These are phyloP conservation scores for Ogataea methanolica DNA, from an alignment of 805 yeast species.

Conservation along the genomic window DNA sequence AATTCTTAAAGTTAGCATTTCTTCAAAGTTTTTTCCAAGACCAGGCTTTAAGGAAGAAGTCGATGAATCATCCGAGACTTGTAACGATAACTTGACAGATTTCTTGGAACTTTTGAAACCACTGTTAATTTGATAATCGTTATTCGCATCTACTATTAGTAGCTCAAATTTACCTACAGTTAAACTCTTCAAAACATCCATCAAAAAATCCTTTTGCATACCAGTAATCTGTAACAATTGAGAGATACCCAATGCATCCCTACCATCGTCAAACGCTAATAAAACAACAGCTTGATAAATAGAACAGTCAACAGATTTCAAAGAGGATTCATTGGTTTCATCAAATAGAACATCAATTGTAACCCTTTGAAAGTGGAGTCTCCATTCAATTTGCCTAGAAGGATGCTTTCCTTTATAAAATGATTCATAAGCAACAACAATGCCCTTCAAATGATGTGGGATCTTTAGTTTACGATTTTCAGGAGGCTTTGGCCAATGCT, in stretches of 20 bases:
- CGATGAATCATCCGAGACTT: slow-evolving; percentile 3
- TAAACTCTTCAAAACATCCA: slow-evolving; percentile 29
- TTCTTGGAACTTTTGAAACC: slow-evolving; percentile 6
- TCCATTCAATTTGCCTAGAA: slow-evolving; percentile 35
- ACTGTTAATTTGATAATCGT: slow-evolving; percentile 7
- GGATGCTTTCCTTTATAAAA: slow-evolving; percentile 5
- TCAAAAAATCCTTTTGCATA: slow-evolving; percentile 31
- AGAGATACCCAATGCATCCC: slow-evolving; percentile 15
- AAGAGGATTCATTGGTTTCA: slow-evolving; percentile 14
- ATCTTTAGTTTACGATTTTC: slow-evolving; percentile 13
- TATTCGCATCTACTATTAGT: slow-evolving; percentile 12
- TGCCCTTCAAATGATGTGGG: slow-evolving; percentile 8
- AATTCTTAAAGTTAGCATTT: slow-evolving; percentile 9
- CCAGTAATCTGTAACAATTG: slow-evolving; percentile 27
- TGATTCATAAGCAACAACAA: slow-evolving; percentile 8
- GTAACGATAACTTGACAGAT: slow-evolving; percentile 6
- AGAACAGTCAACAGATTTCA: slow-evolving; percentile 28
- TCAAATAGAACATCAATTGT: slow-evolving; percentile 30
- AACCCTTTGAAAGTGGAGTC: slow-evolving; percentile 38
- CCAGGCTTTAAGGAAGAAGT: neutral
- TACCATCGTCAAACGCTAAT: slow-evolving; percentile 28
- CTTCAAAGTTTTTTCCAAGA: slow-evolving; percentile 1
- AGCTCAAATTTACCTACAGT: slow-evolving; percentile 30
- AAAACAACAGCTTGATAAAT: slow-evolving; percentile 41
- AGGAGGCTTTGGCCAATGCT: slow-evolving; percentile 22